Base-by-base conservation (phyloP, 75 land plant genomes). In the Larix kaempferi region DNA sequence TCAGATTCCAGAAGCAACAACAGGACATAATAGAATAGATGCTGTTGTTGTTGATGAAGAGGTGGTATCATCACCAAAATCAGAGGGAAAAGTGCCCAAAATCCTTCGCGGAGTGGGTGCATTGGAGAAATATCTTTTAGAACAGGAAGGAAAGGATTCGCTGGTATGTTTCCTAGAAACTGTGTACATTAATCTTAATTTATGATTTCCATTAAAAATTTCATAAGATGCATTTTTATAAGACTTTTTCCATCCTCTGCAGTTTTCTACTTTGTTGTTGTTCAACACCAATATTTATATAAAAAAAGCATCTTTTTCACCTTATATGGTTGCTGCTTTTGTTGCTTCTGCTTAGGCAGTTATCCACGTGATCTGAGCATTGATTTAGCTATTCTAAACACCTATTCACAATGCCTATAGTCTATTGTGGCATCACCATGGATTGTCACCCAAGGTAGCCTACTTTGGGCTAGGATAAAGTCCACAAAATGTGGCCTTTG, bases 21-120 rank as follows among this genome's bases (percentile, higher is more conserved):
- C 61, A 4, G 85, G 79, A 44, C 65, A 41, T 13, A 86, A 84
- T 26, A 79, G 62, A 54, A 80, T 90, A 67, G 88, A 88, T 84
- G 96, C 92, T 57, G 96, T 93, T 52, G 89, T 93, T 29, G 83
- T 93, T 49, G 96, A 93, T 76, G 92, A 93, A 41, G 94, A 87
- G 23, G 81, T 92, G 11, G 90, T 91, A 49, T 91, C 84, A 23
- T 72, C 88, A 23, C 64, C 78, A 39, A 80, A 86, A 17, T 52
- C 60, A 13, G 66, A 49, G 19, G 92, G 94, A 29, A 66, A 67
- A 69, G 94, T 92, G 59, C 90, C 92, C 11, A 93, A 93, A 77
- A 86, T 93, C 59, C 86, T 93, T 22, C 81, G 85, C 39, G 94
- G 94, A 19, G 88, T 84, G 26, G 94, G 92, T 79, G 91, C 96